Evolutionary conservation across 805 yeast species (phyloP), one percentile per base, ranked within the genome.

Genomic region (Lachancea mirantina): DNA sequence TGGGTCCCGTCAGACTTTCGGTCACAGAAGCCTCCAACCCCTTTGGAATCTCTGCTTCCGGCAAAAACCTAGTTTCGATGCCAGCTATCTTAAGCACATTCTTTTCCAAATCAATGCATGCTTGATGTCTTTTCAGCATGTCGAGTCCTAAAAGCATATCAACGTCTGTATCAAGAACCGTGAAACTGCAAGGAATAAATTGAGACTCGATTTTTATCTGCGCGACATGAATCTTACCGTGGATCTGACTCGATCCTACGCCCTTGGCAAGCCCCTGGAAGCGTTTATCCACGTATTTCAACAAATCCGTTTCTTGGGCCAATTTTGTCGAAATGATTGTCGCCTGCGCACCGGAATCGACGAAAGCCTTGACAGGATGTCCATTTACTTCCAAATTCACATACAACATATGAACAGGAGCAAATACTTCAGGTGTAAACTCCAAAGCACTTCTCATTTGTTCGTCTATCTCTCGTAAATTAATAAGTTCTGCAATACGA

Each of bases 301-400:
- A 60, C 16, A 92, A 61, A 2, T 82, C 82, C 38, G 88, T 74
- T 29, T 65, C 62, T 40, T 80, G 82, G 0, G 95, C 95, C 42
- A 88, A 65, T 25, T 65, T 62, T 1, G 94, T 82, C 19, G 87
- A 76, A 50, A 92, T 74, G 24, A 92, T 78, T 0, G 98, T 87
- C 18, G 75, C 65, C 56, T 87, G 96, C 0, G 99, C 97, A 2
- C 99, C 98, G 0, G 96, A 76, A 55, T 92, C 99, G 4, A 92
- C 94, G 63, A 92, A 85, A 0, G 97, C 97, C 53, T 84, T 84
- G 3, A 87, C 80, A 14, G 78, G 76, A 28, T 69, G 66, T 1
- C 92, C 89, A 49, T 92, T 88, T 22, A 89, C 79, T 43, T 74
- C 78, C 24, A 85, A 67, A 35, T 76, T 68, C 10, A 92, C 76